Evolutionary conservation across 768 basidiomycete genomes (phyloP).

Genomic region (Lactarius trivialis): DNA sequence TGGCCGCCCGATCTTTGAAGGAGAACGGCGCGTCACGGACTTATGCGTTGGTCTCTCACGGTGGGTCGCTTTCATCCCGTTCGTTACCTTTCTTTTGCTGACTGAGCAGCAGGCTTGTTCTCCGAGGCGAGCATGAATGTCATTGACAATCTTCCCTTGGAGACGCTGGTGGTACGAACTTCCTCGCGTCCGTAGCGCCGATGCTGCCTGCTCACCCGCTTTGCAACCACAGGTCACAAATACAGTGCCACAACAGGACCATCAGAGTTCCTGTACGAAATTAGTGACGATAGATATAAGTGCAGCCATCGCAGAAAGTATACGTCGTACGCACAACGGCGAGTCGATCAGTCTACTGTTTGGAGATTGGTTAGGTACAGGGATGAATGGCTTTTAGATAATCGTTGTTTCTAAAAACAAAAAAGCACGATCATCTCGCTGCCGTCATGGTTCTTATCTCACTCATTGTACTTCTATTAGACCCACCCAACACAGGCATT

Average conservation of each 20-base stretch:
- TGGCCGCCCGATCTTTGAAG: constrained; percentile 79
- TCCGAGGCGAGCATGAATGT: constrained; percentile 66
- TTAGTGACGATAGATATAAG: constrained; percentile 87
- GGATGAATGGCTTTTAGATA: constrained; percentile 12
- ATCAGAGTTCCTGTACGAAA: constrained; percentile 59
- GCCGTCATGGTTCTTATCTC: neutral
- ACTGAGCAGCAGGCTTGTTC: constrained; percentile 53
- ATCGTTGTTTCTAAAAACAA: neutral
- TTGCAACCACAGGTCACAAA: constrained; percentile 70
- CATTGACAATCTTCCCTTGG: constrained; percentile 67
- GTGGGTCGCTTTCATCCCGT: constrained; percentile 36
- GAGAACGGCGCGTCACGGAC: constrained; percentile 87
- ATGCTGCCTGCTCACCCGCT: neutral
- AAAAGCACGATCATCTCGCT: neutral
- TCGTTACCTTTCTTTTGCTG: constrained; percentile 1
- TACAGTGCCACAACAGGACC: constrained; percentile 79
- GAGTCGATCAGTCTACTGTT: constrained; percentile 88
- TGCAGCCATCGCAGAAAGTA: constrained; percentile 90
- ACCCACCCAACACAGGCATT: neutral
- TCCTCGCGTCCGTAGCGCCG: neutral
- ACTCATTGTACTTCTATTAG: constrained; percentile 6
- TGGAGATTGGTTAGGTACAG: constrained; percentile 64
- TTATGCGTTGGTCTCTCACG: constrained; percentile 89
- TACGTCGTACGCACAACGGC: constrained; percentile 90
- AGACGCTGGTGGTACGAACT: constrained; percentile 75